Evolutionary conservation across 2,329 filamentous ascomycete genomes (phyloP).

Genomic region (Colletotrichum aenigma): DNA sequence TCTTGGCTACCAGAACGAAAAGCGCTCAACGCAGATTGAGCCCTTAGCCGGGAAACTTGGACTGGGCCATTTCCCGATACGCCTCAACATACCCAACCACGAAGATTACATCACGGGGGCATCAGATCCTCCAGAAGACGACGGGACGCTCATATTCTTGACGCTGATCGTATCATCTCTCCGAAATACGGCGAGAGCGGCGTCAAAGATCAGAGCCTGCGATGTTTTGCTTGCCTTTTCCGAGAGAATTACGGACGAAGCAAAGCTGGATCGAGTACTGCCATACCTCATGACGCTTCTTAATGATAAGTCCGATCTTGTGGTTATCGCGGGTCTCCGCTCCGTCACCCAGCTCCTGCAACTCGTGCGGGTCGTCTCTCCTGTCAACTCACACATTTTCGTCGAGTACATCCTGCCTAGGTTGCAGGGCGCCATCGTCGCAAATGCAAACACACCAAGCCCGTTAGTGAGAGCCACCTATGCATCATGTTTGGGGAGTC

Average conservation of each 20-base stretch:
- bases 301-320: constrained; percentile 81
- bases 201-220: constrained; percentile 87
- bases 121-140: constrained; percentile 71
- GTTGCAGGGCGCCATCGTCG: constrained; percentile 59
- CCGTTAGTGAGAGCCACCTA: constrained; percentile 86
- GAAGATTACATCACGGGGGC: constrained; percentile 70
- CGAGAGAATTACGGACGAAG: constrained; percentile 90
- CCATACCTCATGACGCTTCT: constrained; percentile 87
- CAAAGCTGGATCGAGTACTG: constrained; percentile 90
- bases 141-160: constrained; percentile 91
- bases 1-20: constrained; percentile 65
- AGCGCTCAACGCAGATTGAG: constrained; percentile 28
- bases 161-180: constrained; percentile 88
- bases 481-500: constrained; percentile 86
- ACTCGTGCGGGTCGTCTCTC: constrained; percentile 86
- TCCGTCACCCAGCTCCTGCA: constrained; percentile 88
- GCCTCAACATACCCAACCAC: constrained; percentile 86
- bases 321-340: constrained; percentile 83
- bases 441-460: constrained; percentile 57
- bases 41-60: constrained; percentile 53
- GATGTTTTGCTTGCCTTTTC: constrained; percentile 92
- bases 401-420: constrained; percentile 71
- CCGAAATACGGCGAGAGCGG: constrained; percentile 85
- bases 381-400: constrained; percentile 72
- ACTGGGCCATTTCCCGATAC: constrained; percentile 75